phyloP scores from a whole-genome alignment of 1,284 basidiomycete genomes.

The Ustanciosporium gigantosporum region DNA sequence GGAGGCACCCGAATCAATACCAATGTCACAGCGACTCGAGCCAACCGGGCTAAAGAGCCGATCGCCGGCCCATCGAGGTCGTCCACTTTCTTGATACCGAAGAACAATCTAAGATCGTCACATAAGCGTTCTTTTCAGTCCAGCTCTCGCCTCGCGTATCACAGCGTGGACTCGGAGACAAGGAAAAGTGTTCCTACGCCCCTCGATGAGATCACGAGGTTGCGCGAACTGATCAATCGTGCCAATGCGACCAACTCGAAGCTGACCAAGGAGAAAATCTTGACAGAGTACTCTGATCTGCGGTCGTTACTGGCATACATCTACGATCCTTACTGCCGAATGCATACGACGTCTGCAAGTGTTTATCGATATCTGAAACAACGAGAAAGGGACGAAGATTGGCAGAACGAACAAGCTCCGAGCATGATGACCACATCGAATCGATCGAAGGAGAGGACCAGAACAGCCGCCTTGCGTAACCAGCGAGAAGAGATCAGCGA shows the following conservation, averaged over 20 bases:
- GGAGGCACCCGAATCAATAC: no score
- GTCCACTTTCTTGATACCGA: no score
- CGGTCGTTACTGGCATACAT: slow-evolving; percentile 22
- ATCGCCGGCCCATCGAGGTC: no score
- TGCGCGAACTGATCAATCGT: slow-evolving; percentile 32
- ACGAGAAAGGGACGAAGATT: slow-evolving; percentile 14
- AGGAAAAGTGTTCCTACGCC: no score
- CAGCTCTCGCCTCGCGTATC: no score
- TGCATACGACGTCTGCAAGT: slow-evolving; percentile 24
- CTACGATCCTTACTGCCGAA: slow-evolving; percentile 30
- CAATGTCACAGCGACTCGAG: no score
- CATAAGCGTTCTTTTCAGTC: no score
- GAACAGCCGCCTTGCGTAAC: slow-evolving; percentile 11
- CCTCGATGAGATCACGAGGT: slow-evolving; percentile 28
- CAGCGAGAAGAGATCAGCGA: slow-evolving; percentile 12
- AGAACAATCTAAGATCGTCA: no score
- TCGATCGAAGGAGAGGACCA: slow-evolving; percentile 4
- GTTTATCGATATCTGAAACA: slow-evolving; percentile 21
- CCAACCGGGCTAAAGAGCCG: no score
- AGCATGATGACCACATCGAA: slow-evolving; percentile 16
- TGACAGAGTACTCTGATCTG: slow-evolving; percentile 26
- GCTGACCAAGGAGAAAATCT: slow-evolving; percentile 25
- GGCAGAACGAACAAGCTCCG: slow-evolving; percentile 32
- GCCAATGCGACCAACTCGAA: slow-evolving; percentile 34
- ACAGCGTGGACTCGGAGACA: no score